phyloP scores from a whole-genome alignment of 106 monocot species.

The Ottelia alismoides region DNA sequence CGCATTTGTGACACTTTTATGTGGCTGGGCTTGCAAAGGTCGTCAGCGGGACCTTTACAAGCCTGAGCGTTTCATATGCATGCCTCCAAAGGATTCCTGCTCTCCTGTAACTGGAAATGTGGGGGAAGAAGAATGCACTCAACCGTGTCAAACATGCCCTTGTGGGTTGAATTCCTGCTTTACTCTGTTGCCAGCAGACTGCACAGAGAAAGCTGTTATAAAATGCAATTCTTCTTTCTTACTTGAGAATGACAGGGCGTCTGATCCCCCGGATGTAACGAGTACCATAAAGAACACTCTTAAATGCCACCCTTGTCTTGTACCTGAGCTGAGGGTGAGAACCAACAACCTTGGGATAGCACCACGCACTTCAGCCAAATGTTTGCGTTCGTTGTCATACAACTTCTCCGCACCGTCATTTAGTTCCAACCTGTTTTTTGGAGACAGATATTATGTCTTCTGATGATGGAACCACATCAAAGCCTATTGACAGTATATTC shows the following conservation, averaged over 20 bases:
- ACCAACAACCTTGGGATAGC: conserved; percentile 37
- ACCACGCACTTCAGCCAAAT: conserved; percentile 35
- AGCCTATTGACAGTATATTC: conserved; percentile 97
- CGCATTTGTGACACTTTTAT: conserved; percentile 82
- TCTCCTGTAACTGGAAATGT: background rate
- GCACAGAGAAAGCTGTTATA: conserved; percentile 11
- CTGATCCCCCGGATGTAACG: background rate
- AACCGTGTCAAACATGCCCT: background rate
- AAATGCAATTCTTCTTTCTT: conserved; percentile 33
- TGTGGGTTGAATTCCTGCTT: background rate
- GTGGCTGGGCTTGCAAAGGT: conserved; percentile 98
- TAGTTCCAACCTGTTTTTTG: conserved; percentile 77
- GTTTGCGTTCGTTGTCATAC: conserved; percentile 45
- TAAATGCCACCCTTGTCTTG: conserved; percentile 31
- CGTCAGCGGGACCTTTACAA: conserved; percentile 35
- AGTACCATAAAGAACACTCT: conserved; percentile 1
- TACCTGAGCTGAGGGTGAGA: conserved; percentile 80
- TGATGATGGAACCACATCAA: conserved; percentile 26
- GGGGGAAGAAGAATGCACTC: background rate
- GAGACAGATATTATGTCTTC: conserved; percentile 57
- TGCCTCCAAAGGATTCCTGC: background rate
- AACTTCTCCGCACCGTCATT: conserved; percentile 56
- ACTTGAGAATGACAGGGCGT: conserved; percentile 4
- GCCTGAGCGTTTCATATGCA: conserved; percentile 6
- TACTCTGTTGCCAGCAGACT: background rate